Base-by-base conservation (phyloP, 2,329 filamentous ascomycete genomes). In the Colletotrichum sojae region DNA sequence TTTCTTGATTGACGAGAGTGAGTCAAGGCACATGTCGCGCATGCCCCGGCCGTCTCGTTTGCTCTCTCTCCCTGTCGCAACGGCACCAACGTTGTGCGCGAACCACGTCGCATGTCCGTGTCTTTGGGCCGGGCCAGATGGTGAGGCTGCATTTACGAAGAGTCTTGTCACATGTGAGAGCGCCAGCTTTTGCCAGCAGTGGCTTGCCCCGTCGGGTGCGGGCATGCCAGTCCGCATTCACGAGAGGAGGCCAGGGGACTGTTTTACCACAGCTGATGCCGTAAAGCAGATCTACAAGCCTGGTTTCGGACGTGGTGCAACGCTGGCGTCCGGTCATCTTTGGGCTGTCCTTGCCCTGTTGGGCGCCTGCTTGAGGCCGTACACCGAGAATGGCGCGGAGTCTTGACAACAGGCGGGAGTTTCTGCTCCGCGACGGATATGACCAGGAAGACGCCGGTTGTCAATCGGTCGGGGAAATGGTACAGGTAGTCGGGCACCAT, bases 291-390 rank as follows among this genome's bases (percentile, higher is more conserved):
- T 55, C 48, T 54, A 54, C 55, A 66, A 54, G 54, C 43, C 54
- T 66, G 66, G 61, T 69, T 69, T 65, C 66, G 62, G 66, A 55
- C 43, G 66, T 22, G 27, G 54, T 66, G 55, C 54, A 46, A 66
- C 54, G 49, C 43, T 69, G 62, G 61, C 62, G 61, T 60, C 25
- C 39, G 48, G 54, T 43, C 49, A 25, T 25, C 13, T 43, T 15
- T 43, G 40, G 40, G 15, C 15, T 36, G 31, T 9, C 10, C 16
- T 51, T 6, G 31, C 43, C 46, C 27, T 25, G n/a, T 59, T 51
- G 40, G 51, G 48, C 46, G 39, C 48, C 20, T 20, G 46, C 36
- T 16, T 22, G 31, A 25, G 53, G 40, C 20, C 20, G 46, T 43
- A 54, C 48, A 68, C 22, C 22, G 61, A 59, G 53, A 48, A 52